Evolutionary conservation across 768 basidiomycete genomes (phyloP), one percentile per base, ranked within the genome.

Genomic region (Daedalea quercina): DNA sequence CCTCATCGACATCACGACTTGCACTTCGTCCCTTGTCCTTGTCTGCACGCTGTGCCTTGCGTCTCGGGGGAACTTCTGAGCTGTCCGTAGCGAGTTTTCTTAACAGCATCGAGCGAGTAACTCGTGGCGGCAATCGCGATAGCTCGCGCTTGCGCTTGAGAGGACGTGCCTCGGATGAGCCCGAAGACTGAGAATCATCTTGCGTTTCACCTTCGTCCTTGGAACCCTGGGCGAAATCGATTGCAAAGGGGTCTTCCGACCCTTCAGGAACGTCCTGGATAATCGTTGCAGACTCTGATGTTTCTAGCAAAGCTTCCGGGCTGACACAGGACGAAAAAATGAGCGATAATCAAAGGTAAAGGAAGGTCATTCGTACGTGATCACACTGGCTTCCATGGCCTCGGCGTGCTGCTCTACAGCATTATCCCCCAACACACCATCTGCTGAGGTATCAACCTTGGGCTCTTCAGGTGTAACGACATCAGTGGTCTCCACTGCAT

Each of bases 31-130:
- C 46, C 9, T 48, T 44, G 4, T 40, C 64, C 31, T 67, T 67
- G 22, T 62, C 60, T 60, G 70, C 75, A 11, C 64, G 64, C 58
- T 73, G 74, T n/a, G 64, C 66, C 44, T 67, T 66, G 13, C 52
- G 46, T 11, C 52, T 51, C 47, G 11, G 26, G n/a, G n/a, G n/a
- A n/a, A n/a, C n/a, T 34, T 31, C 46, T 11, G 6, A 31, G 28
- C 11, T 11, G 11, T 31, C 28, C 28, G 28, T 31, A 31, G 28
- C 28, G 11, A 6, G 28, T 31, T 44, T 13, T 28, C 37, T 59
- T 19, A 49, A 34, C 34, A 62, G 54, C 51, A 56, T 52, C 2
- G 65, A 63, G 23, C 65, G 59, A 2, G 65, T 67, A 20, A 62
- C 22, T 17, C 63, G 65, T 48, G 50, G 25, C 0, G 60, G 48